Conservation (phyloP, 257 asterid species). For the Solanum clarkiae region DNA sequence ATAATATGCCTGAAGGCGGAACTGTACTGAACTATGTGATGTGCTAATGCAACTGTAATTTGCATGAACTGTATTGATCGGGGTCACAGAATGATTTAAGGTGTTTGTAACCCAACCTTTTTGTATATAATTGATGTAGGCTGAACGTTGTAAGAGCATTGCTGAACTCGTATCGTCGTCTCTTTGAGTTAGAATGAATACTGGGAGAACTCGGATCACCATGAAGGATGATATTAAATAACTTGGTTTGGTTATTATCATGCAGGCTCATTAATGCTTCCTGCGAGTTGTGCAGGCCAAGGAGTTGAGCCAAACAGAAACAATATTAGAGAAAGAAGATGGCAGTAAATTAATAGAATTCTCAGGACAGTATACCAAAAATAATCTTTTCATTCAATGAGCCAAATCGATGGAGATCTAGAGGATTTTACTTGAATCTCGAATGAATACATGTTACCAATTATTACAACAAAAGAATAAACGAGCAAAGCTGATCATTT, state of each 20-base stretch:
- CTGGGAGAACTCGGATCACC: not conserved
- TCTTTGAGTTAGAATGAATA: not conserved
- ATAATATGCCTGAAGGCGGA: not conserved
- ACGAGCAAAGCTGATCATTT: not conserved
- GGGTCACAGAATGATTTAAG: not conserved
- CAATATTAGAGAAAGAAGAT: not conserved
- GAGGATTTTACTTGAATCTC: not conserved
- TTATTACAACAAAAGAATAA: not conserved
- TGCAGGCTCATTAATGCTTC: not conserved
- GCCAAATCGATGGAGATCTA: not conserved
- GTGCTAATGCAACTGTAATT: not conserved
- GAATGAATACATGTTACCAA: not conserved
- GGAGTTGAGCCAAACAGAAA: not conserved
- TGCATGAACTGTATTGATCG: not conserved
- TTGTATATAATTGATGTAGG: not conserved
- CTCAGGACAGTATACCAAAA: not conserved
- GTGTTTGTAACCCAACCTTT: not conserved
- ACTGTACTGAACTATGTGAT: not conserved
- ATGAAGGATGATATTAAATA: not conserved
- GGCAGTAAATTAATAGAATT: not conserved
- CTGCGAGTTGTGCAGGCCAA: not conserved
- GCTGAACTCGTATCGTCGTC: not conserved
- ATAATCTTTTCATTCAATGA: not conserved
- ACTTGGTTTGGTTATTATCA: not conserved
- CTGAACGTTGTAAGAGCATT: not conserved